Percentiles rank a stretch among this genome's conserved stretches.
These are phyloP conservation scores for Hippophae rhamnoides DNA, from an alignment of 306 rosid genomes.

Conservation along the genomic window DNA sequence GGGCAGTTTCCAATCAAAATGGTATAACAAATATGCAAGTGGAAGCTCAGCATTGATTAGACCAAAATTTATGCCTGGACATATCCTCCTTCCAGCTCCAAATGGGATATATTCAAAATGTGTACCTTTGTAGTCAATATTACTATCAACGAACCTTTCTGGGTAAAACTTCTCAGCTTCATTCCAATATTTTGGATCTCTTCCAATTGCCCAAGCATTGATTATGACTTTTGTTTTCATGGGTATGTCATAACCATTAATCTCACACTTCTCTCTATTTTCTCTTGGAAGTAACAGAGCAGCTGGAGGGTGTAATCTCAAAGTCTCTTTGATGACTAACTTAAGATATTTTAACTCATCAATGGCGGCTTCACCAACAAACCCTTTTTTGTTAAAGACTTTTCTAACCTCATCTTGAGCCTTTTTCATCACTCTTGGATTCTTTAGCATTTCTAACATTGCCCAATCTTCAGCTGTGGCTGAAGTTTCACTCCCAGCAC, in stretches of 20 bases:
- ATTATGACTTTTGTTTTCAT: conserved; percentile 8
- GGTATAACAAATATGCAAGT: conserved; percentile 11
- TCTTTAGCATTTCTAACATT: conserved; percentile 11
- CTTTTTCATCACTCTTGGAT: conserved; percentile 7
- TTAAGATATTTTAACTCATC: conserved; percentile 14
- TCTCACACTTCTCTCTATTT: conserved; percentile 2
- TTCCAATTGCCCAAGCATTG: conserved; percentile 13
- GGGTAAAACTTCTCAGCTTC: conserved; percentile 11
- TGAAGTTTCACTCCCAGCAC: conserved; percentile 12
- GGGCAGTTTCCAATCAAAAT: conserved; percentile 20
- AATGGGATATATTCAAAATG: conserved; percentile 6
- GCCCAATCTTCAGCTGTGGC: conserved; percentile 5
- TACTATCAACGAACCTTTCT: conserved; percentile 11
- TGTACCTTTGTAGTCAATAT: conserved; percentile 2
- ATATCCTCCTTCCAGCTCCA: conserved; percentile 12
- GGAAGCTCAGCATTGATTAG: conserved; percentile 11
- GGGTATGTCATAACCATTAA: conserved; percentile 11
- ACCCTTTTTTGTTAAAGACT: conserved; percentile 1
- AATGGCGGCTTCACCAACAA: neutral
- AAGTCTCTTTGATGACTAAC: conserved; percentile 6
- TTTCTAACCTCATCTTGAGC: conserved; percentile 15
- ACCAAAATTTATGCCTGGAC: conserved; percentile 1
- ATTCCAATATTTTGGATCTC: conserved; percentile 10
- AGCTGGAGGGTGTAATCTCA: conserved; percentile 7
- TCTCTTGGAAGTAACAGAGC: conserved; percentile 9